Evolutionary conservation across 2,329 filamentous ascomycete genomes (phyloP), one percentile per base, ranked within the genome.

Genomic region (Aspergillus sp.): DNA sequence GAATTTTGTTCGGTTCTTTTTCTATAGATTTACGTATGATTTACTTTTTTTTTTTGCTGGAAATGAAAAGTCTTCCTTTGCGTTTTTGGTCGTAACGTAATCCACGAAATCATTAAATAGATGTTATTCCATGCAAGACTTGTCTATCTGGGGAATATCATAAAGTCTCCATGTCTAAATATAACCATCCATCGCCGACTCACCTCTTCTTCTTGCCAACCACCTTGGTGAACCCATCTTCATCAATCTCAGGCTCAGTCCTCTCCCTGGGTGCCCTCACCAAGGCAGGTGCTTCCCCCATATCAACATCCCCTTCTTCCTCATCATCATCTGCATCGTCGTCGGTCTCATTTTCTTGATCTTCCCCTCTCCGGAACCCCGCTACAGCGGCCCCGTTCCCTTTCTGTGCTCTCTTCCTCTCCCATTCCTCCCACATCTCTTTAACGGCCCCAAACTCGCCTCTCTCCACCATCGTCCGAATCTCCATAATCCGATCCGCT

Each of bases 201-300:
- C 24, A 72, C 72, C 77, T 82, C 78, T 80, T 83, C 81, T 86
- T 90, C 78, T 86, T 90, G 67, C 84, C 82, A 55, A 86, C 83
- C 63, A 92, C 89, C 74, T 84, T 90, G 15, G 86, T 90, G 72
- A 93, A 93, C 4, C 90, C 90, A 69, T 93, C 90, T 64, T 92
- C 89, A 73, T 93, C 90, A 46, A 93, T 80, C 72, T 91, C 85
- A 0, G 90, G 89, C 69, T 84, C 82, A 15, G 80, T 73, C 75
- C 86, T 90, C 73, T 90, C 86, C 71, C 81, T 86, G 14, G 80
- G 78, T 46, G 71, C 79, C 40, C 79, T 70, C 41, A 86, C 83
- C 61, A 89, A 73, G 45, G 82, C 75, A 7, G 88, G 86, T 37
- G 89, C 89, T 60, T 91, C 89, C 41, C 79, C 83, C 87, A 90